These are phyloP conservation scores for Botrytis paeoniae DNA, from an alignment of 2,329 filamentous ascomycete genomes.

Conservation along the genomic window DNA sequence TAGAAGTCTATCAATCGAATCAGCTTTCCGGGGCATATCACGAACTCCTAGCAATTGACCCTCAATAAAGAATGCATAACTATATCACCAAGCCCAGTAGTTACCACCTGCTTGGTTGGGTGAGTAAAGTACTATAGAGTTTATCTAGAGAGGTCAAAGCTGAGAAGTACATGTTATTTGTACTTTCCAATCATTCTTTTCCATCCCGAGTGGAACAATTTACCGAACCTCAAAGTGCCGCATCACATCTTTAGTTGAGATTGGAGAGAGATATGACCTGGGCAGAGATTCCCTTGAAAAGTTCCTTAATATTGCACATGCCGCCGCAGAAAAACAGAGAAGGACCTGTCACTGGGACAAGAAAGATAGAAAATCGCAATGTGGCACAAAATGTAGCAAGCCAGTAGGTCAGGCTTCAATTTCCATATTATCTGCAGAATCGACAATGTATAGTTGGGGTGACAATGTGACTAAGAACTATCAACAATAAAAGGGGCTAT, in stretches of 20 bases:
- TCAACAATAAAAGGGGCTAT: not conserved
- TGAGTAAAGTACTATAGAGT: accelerated
- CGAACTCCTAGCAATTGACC: not conserved
- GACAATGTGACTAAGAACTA: not conserved
- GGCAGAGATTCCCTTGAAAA: not conserved
- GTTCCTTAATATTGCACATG: not conserved
- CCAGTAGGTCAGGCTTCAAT: not conserved
- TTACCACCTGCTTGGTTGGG: not conserved
- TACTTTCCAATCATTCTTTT: not conserved
- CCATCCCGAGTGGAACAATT: not conserved
- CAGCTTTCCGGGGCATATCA: not conserved
- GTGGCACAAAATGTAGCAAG: not conserved
- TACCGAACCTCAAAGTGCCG: not conserved
- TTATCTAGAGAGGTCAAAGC: not conserved
- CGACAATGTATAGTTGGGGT: not conserved
- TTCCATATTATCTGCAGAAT: not conserved
- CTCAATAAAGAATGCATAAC: not conserved
- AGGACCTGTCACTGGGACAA: not conserved
- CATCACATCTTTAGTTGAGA: not conserved
- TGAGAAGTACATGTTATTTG: not conserved
- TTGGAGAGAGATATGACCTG: not conserved
- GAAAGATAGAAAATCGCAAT: not conserved
- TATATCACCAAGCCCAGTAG: not conserved
- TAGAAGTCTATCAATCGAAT: not conserved
- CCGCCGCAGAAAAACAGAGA: accelerated